phyloP scores from a whole-genome alignment of 2,329 filamentous ascomycete species.

The Colletotrichum sansevieriae region DNA sequence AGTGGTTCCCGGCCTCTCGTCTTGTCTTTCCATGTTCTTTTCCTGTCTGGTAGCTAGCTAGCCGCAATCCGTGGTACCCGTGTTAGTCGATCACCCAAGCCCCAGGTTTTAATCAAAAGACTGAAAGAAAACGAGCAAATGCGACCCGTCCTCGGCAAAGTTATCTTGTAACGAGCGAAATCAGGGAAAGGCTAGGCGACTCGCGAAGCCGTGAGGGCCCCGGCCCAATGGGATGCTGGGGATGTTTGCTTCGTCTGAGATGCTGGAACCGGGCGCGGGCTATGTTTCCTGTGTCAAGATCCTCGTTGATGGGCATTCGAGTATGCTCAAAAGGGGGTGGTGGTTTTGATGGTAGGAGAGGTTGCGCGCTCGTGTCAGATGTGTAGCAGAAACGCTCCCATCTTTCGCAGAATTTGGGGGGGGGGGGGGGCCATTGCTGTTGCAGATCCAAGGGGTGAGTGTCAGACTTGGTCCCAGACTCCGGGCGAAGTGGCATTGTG shows the following conservation, averaged over 20 bases:
- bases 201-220: conserved; percentile 6
- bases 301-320: conserved; percentile 22
- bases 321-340: too few species aligned
- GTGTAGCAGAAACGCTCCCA: conserved; percentile 37
- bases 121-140: background rate
- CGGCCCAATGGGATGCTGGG: conserved; percentile 21
- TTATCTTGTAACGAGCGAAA: conserved; percentile 15
- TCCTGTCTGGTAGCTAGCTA: background rate
- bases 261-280: conserved; percentile 10
- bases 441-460: conserved; percentile 16
- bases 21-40: background rate
- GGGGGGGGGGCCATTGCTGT: conserved; percentile 2
- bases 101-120: background rate
- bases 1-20: background rate
- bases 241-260: conserved; percentile 27
- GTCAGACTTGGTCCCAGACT: conserved; percentile 1
- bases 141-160: background rate
- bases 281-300: conserved; percentile 37
- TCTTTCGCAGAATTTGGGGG: conserved; percentile 4
- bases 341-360: background rate
- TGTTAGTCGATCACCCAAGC: background rate
- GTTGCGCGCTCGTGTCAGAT: conserved; percentile 40
- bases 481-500: background rate
- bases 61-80: background rate
- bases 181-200: conserved; percentile 31